phyloP scores from a whole-genome alignment of 169 alveolate genomes.

The Plasmodium adleri region DNA sequence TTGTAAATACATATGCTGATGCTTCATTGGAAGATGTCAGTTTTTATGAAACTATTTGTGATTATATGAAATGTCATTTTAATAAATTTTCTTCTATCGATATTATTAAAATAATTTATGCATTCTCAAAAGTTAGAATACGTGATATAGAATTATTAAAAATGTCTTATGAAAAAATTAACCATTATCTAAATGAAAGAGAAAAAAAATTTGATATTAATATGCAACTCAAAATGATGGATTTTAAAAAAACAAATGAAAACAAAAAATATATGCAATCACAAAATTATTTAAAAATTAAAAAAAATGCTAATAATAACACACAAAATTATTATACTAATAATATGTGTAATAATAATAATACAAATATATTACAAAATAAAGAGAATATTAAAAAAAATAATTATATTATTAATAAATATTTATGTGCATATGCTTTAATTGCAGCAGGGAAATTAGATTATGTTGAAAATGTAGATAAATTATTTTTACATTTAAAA shows the following conservation, averaged over 20 bases:
- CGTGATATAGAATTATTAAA: slow-evolving; percentile 49
- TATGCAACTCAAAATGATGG: slow-evolving; percentile 3
- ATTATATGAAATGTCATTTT: slow-evolving; percentile 37
- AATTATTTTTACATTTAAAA: slow-evolving; percentile 46
- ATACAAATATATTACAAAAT: not conserved
- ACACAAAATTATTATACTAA: not conserved
- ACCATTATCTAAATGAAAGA: slow-evolving; percentile 34
- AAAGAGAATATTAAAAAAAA: not conserved
- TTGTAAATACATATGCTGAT: slow-evolving; percentile 73
- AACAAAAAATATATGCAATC: not conserved
- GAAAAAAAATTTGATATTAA: slow-evolving; percentile 15
- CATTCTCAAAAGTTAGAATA: slow-evolving; percentile 64
- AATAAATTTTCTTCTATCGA: slow-evolving; percentile 38
- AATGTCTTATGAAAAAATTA: slow-evolving; percentile 57
- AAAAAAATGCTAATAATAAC: not conserved
- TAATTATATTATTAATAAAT: slow-evolving; percentile 38
- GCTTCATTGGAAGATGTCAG: slow-evolving; percentile 73
- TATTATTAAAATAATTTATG: slow-evolving; percentile 52
- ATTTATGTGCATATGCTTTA: slow-evolving; percentile 70
- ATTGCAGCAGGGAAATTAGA: slow-evolving; percentile 76
- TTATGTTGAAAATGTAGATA: slow-evolving; percentile 37
- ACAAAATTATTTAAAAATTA: not conserved
- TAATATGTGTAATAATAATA: not conserved
- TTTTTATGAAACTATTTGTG: slow-evolving; percentile 74
- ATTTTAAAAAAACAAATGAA: not conserved